phyloP scores from a whole-genome alignment of 139 green algal genomes.

The Yamagishiella unicocca region DNA sequence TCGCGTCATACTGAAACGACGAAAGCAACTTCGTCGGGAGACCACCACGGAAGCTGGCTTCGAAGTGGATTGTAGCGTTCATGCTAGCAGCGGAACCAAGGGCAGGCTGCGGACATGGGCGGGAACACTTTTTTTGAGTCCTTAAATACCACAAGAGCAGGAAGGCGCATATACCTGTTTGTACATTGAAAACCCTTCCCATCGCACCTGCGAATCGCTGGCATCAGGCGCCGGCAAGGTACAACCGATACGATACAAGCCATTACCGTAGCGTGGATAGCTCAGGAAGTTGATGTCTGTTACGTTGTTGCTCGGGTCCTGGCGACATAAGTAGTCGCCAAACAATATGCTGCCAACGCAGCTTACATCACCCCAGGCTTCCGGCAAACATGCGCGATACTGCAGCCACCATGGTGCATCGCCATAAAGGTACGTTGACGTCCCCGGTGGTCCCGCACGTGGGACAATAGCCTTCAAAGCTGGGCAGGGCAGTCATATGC shows the following conservation, averaged over 20 bases:
- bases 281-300: not conserved
- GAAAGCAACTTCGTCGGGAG: not conserved
- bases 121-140: no score
- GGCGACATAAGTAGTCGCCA: constrained; percentile 31
- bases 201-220: constrained; percentile 10
- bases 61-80: constrained; percentile 53
- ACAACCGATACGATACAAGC: not conserved
- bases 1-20: constrained; percentile 28
- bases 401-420: constrained; percentile 1
- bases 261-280: not conserved
- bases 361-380: not conserved
- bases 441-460: constrained; percentile 22
- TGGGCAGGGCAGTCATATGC: not conserved
- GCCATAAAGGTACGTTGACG: not conserved
- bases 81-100: constrained; percentile 43
- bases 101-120: constrained; percentile 9
- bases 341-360: constrained; percentile 33
- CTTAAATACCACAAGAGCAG: no score
- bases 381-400: not conserved
- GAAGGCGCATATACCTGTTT: no score
- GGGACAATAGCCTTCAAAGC: not conserved
- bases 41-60: constrained; percentile 50
- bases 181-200: not conserved
- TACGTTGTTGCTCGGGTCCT: not conserved
- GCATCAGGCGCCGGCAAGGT: not conserved